These are phyloP conservation scores for Proliferodiscus dingleyae DNA, from an alignment of 2,329 filamentous ascomycete genomes.

Conservation along the genomic window DNA sequence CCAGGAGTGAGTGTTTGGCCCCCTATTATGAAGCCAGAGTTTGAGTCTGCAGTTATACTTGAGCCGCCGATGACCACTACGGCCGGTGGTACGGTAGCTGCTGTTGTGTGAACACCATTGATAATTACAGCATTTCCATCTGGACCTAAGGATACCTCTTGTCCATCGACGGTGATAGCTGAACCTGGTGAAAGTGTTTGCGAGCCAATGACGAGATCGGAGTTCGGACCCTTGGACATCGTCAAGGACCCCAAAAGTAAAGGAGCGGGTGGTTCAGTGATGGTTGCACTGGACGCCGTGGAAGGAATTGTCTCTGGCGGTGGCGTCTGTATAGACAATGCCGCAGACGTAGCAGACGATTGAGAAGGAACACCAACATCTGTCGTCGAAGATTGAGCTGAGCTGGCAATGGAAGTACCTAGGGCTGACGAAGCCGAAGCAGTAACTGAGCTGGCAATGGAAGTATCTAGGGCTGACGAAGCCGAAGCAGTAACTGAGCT, in stretches of 20 bases:
- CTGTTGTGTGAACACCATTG: conserved; percentile 12
- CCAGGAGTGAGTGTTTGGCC: conserved; percentile 14
- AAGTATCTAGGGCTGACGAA: too few species aligned
- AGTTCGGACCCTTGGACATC: conserved; percentile 15
- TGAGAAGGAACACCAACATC: background rate
- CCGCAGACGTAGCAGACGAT: background rate
- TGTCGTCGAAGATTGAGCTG: background rate
- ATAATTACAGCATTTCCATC: conserved; percentile 19
- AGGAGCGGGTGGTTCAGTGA: conserved; percentile 10
- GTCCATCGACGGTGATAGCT: conserved; percentile 20
- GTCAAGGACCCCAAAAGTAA: conserved; percentile 20
- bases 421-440: too few species aligned
- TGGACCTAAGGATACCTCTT: conserved; percentile 20
- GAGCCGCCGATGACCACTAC: conserved; percentile 19
- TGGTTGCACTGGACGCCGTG: conserved; percentile 2
- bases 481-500: too few species aligned
- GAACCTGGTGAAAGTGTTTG: conserved; percentile 23
- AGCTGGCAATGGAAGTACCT: background rate
- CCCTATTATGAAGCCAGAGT: conserved; percentile 15
- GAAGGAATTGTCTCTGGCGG: too few species aligned
- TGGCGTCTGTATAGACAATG: too few species aligned
- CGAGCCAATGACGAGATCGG: conserved; percentile 20
- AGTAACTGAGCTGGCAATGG: too few species aligned
- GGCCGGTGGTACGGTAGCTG: conserved; percentile 5
- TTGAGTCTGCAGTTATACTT: conserved; percentile 19